Evolutionary conservation across 495 filamentous ascomycete species (phyloP), one percentile per base, ranked within the genome.

Genomic region (Aspergillus incahuasiensis): DNA sequence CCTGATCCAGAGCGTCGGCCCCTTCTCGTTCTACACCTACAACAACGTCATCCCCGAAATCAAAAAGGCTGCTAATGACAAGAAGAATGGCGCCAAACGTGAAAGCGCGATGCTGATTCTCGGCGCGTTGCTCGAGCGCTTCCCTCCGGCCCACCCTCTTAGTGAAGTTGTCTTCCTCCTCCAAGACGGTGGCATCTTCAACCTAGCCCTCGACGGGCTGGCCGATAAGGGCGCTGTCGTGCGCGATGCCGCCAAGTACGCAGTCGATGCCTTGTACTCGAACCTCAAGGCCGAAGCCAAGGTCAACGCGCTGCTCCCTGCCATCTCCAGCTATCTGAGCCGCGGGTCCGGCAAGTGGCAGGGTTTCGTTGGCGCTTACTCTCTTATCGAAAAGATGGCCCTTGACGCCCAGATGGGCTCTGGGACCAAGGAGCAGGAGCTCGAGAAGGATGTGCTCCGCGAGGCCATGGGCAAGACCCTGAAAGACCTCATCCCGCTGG

Each of bases 91-190:
- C 6, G 77, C 84, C 52, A 82, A 81, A 59, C 82, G 95, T 54
- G 94, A 97, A 72, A 90, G 94, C 66, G 88, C 92, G 47, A 95
- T 97, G 85, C 91, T 96, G 64, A 86, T 95, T 49, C 81, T 97
- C 42, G 95, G 94, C 49, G 94, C 94, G 51, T 67, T 99, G 15
- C 91, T 96, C 63, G 94, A 99, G 74, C 84, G 85, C 16, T 87
- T 97, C 68, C 89, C 91, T 20, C 79, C 80, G 11, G 82, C 84
- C 46, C 87, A 92, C 60, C 86, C 83, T 18, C 71, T 90, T 50
- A 90, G 82, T 68, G 95, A 97, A 71, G 80, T 88, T 22, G 71
- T 89, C 21, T 87, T 97, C 63, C 73, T 97, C 20, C 62, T 90
- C 13, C 85, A 94, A 63, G 86, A 95, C 70, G 87, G 85, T 51